These are phyloP conservation scores for Podila clonocystis DNA, from an alignment of 192 early-diverging fungal species.

Conservation along the genomic window DNA sequence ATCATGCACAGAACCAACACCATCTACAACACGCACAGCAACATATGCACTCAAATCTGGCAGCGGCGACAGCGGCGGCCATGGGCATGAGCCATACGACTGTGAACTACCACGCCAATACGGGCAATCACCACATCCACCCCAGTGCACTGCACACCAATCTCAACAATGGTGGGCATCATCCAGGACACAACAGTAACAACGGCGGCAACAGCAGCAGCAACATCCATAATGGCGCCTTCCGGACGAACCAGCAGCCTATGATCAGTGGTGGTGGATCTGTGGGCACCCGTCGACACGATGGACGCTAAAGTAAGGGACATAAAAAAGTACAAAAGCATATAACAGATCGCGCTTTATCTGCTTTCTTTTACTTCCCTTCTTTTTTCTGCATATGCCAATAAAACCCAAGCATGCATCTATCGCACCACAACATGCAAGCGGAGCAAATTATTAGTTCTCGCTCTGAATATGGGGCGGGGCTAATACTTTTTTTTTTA, in stretches of 20 bases:
- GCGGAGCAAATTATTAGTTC: too few relatives aligned
- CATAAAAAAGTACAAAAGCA: background rate
- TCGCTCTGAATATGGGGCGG: too few relatives aligned
- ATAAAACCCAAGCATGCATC: too few relatives aligned
- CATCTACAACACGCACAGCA: slow-evolving; percentile 3
- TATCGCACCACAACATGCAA: too few relatives aligned
- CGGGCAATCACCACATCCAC: background rate
- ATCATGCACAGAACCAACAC: slow-evolving; percentile 12
- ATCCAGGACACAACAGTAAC: background rate
- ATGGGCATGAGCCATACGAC: background rate
- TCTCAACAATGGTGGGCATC: background rate
- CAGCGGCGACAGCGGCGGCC: background rate
- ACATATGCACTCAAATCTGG: background rate
- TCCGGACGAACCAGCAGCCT: slow-evolving; percentile 3
- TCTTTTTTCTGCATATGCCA: background rate
- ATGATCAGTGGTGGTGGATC: slow-evolving; percentile 14
- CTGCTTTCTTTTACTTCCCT: background rate
- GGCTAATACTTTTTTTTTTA: too few relatives aligned
- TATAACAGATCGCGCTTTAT: background rate
- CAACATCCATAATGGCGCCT: background rate
- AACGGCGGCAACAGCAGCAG: background rate
- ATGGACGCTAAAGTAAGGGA: background rate
- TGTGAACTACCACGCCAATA: background rate
- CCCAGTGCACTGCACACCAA: background rate
- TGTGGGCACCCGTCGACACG: slow-evolving; percentile 1